Base-by-base conservation (phyloP, 441 rosid species). In the Populus tomentosa region DNA sequence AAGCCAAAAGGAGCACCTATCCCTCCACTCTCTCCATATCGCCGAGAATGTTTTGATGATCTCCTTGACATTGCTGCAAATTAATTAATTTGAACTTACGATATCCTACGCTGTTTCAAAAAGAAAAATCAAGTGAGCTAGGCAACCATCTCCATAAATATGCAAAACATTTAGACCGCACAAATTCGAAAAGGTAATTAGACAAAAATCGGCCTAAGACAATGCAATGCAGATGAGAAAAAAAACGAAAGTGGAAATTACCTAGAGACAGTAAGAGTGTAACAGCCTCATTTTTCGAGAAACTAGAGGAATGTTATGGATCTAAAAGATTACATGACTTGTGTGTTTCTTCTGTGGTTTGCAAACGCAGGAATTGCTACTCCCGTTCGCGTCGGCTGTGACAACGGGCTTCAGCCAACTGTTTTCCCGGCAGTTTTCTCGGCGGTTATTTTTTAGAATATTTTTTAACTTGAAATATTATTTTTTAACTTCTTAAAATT, bases 1-100 rank as follows among this genome's bases (percentile, higher is more conserved):
- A 67, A 71, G 56, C 76, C 67, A 75, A 82, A 84, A 6, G 79
- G 56, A 71, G 77, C 84, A 42, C 26, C 73, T 21, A 53, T 53
- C n/a, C 82, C 82, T 62, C 72, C 75, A 20, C 69, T 72, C 70
- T 77, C 85, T 65, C 78, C 87, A n/a, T 78, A 79, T 32, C 88
- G 75, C 61, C 89, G 82, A 38, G 85, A 76, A 35, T 83, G 73
- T 62, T 77, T 83, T 79, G 20, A 79, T 33, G 82, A 81, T 85
- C 89, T 86, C 81, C 90, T 79, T 32, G 90, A 77, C 91, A 88
- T 88, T 63, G 72, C 53, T 68, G 3, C 8, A 70, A 78, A 69
- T 65, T 11, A 20, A 32, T 70, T 8, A n/a, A 24, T 14, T 24
- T 56, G 67, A 3, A 16, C 26, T 64, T n/a, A 64, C 24, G 70